Percentiles rank a stretch among this genome's conserved stretches.
Conservation (phyloP, 2,329 filamentous ascomycete genomes). For the Penicillium hesseltinei region DNA sequence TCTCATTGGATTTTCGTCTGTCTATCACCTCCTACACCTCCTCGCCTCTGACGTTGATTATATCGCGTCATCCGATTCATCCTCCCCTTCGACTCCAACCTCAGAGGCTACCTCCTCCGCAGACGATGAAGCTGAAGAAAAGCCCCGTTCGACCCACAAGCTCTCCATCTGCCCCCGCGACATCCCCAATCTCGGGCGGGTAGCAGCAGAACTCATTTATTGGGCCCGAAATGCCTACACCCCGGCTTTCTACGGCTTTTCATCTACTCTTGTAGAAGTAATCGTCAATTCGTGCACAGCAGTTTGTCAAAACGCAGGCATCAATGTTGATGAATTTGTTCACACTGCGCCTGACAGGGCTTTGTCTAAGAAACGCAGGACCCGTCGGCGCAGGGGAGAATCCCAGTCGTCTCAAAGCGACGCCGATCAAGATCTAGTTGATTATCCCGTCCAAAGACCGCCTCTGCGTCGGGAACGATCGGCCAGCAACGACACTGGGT, state of each 20-base stretch:
- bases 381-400: conserved; percentile 17
- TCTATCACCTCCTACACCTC: conserved; percentile 44
- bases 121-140: conserved; percentile 31
- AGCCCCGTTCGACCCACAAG: conserved; percentile 7
- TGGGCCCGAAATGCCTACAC: conserved; percentile 48
- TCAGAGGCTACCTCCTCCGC: conserved; percentile 27
- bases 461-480: conserved; percentile 28
- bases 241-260: conserved; percentile 44
- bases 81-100: conserved; percentile 26
- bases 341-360: conserved; percentile 23
- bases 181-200: conserved; percentile 37
- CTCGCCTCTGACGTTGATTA: conserved; percentile 43
- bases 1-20: conserved; percentile 41
- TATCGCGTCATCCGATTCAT: conserved; percentile 35
- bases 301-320: conserved; percentile 36
- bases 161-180: conserved; percentile 19
- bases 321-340: conserved; percentile 35
- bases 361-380: conserved; percentile 24
- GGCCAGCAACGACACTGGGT: conserved; percentile 42
- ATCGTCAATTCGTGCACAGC: conserved; percentile 41
- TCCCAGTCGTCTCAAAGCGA: conserved; percentile 19
- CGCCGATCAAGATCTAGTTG: conserved; percentile 18
- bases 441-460: conserved; percentile 4
- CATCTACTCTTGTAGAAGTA: conserved; percentile 35
- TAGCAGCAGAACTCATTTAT: conserved; percentile 43